Evolutionary conservation across 768 basidiomycete genomes (phyloP).

Genomic region (Termitomyces sp.): DNA sequence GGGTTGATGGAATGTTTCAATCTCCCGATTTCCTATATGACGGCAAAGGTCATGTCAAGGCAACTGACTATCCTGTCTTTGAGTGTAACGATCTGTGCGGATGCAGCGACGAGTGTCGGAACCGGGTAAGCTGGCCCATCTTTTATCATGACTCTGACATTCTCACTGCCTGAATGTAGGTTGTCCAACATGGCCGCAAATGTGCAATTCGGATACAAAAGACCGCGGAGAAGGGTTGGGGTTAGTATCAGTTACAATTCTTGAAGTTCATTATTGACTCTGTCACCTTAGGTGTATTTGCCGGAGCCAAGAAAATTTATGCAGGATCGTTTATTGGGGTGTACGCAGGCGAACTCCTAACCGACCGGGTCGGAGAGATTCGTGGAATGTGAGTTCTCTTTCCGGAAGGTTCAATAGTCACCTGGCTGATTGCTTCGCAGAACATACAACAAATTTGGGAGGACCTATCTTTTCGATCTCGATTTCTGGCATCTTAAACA

Average conservation of each 20-base stretch:
- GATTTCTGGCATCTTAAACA: constrained; percentile 69
- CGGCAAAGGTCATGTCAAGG: constrained; percentile 49
- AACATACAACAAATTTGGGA: constrained; percentile 68
- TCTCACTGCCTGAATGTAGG: constrained; percentile 38
- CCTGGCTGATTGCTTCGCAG: constrained; percentile 31
- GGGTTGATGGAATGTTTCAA: constrained; percentile 26
- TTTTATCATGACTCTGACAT: neutral
- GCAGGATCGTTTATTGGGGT: constrained; percentile 75
- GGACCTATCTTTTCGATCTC: constrained; percentile 80
- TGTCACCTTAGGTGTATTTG: constrained; percentile 60
- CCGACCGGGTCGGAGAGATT: constrained; percentile 59
- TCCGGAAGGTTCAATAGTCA: neutral
- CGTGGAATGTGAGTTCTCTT: constrained; percentile 59
- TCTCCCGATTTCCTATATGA: constrained; percentile 67
- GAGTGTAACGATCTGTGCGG: constrained; percentile 85
- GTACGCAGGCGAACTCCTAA: constrained; percentile 82
- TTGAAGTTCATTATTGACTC: constrained; percentile 2
- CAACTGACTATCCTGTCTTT: constrained; percentile 60
- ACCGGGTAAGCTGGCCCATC: constrained; percentile 53
- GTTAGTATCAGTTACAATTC: constrained; percentile 35
- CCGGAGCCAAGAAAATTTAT: constrained; percentile 59
- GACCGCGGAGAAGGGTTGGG: constrained; percentile 84
- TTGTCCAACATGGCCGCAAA: constrained; percentile 79
- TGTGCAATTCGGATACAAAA: constrained; percentile 60
- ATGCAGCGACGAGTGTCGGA: constrained; percentile 79